These are phyloP conservation scores for Globisporangium orthogonon DNA, from an alignment of 352 stramenopile genomes.

Conservation along the genomic window DNA sequence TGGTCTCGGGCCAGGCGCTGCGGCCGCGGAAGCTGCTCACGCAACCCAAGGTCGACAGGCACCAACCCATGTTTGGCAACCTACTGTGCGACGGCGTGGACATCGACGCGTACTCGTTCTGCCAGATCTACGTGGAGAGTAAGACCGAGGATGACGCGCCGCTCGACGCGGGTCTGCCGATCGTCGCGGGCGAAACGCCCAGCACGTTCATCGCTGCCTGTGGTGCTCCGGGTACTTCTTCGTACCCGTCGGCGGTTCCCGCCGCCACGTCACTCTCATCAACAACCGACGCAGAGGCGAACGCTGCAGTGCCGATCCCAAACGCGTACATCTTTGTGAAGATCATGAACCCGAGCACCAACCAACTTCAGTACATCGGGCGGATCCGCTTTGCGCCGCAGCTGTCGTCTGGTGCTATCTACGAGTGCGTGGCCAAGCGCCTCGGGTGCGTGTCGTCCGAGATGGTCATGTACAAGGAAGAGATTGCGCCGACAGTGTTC, in stretches of 20 bases:
- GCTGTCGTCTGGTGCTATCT: slow-evolving; percentile 31
- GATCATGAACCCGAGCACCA: slow-evolving; percentile 33
- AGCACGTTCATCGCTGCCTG: neutral
- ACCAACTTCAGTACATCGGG: slow-evolving; percentile 37
- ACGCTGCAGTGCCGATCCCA: neutral
- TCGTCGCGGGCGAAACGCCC: neutral
- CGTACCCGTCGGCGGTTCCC: neutral
- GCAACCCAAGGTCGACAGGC: slow-evolving; percentile 25
- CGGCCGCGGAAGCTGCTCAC: slow-evolving; percentile 66
- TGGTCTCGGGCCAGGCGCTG: slow-evolving; percentile 65
- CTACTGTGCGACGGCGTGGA: slow-evolving; percentile 71
- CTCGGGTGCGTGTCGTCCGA: slow-evolving; percentile 37
- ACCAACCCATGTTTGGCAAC: slow-evolving; percentile 57
- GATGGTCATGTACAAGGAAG: slow-evolving; percentile 63
- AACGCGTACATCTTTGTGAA: slow-evolving; percentile 67
- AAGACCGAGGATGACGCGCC: slow-evolving; percentile 22
- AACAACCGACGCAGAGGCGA: neutral
- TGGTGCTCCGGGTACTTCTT: neutral
- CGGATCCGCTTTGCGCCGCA: slow-evolving; percentile 25
- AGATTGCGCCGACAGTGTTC: slow-evolving; percentile 58
- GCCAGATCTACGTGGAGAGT: slow-evolving; percentile 65
- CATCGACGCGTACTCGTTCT: slow-evolving; percentile 82
- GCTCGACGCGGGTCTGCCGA: slow-evolving; percentile 20
- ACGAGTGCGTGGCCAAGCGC: slow-evolving; percentile 35
- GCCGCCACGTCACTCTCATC: slow-evolving; percentile 1